Evolutionary conservation across 164 flowering plant species (phyloP).

Genomic region (Berberis vulgaris): DNA sequence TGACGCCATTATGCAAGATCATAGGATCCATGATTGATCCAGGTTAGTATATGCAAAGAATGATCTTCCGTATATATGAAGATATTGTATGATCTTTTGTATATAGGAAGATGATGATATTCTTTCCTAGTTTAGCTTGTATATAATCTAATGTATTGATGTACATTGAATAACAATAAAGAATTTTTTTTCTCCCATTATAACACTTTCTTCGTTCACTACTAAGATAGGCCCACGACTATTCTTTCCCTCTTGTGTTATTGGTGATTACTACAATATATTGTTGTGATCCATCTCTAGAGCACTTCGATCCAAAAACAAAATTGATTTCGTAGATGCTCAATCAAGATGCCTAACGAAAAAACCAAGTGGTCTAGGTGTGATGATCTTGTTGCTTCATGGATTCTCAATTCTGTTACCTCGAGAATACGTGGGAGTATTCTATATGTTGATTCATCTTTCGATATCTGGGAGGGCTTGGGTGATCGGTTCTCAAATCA

Average conservation of each 20-base stretch:
- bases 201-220: neutral
- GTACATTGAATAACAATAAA: too few relatives aligned
- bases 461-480: neutral
- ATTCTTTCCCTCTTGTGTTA: neutral
- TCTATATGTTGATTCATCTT: neutral
- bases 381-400: neutral
- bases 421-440: neutral
- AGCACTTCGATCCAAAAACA: constrained; percentile 2
- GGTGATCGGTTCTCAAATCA: too few relatives aligned
- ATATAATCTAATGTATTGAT: too few relatives aligned
- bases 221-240: neutral
- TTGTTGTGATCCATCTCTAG: neutral
- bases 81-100: too few relatives aligned
- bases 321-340: constrained; percentile 1
- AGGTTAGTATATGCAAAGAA: too few relatives aligned
- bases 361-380: neutral
- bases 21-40: too few relatives aligned
- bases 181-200: too few relatives aligned
- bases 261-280: neutral
- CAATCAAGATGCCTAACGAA: neutral
- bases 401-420: neutral
- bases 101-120: too few relatives aligned
- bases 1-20: too few relatives aligned
- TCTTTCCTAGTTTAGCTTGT: too few relatives aligned
- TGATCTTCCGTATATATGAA: too few relatives aligned